A percentile compares a stretch with the other conserved stretches of the same genome.
phyloP scores from a whole-genome alignment of 2,329 filamentous ascomycete genomes.

The Nemania sp. region DNA sequence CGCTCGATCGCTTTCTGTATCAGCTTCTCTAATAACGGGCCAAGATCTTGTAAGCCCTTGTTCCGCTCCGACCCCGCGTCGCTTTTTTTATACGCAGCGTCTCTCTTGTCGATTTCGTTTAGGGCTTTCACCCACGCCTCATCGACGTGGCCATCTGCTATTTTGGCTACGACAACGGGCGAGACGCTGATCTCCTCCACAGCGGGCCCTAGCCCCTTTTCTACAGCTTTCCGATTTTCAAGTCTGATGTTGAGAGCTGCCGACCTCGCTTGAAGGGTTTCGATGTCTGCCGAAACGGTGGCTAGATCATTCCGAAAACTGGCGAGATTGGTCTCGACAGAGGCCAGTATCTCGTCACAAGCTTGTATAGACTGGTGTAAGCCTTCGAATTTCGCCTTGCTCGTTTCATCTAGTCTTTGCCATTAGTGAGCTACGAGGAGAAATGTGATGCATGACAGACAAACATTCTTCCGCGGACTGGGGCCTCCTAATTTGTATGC shows the following conservation, averaged over 20 bases:
- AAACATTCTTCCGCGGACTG: constrained; percentile 75
- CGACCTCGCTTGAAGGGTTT: constrained; percentile 86
- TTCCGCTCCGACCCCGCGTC: constrained; percentile 62
- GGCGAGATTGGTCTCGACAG: constrained; percentile 88
- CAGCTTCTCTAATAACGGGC: constrained; percentile 81
- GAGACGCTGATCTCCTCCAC: constrained; percentile 92
- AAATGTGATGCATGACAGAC: constrained; percentile 41
- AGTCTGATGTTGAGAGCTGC: constrained; percentile 79
- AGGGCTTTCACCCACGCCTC: constrained; percentile 84
- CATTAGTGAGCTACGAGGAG: constrained; percentile 30
- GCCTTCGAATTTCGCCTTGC: constrained; percentile 84
- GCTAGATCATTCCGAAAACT: constrained; percentile 94
- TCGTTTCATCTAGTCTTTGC: constrained; percentile 65
- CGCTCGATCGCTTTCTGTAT: constrained; percentile 90
- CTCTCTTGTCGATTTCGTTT: constrained; percentile 74
- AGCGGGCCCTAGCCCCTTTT: constrained; percentile 82
- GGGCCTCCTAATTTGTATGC: constrained; percentile 48
- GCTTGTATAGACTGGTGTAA: constrained; percentile 85
- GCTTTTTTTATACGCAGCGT: constrained; percentile 70
- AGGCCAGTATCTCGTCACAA: constrained; percentile 91
- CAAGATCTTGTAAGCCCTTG: constrained; percentile 81
- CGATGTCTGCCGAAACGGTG: constrained; percentile 90
- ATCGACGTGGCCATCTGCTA: constrained; percentile 86
- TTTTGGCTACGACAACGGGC: constrained; percentile 79
- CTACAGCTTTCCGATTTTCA: constrained; percentile 86